phyloP scores from a whole-genome alignment of 768 basidiomycete genomes.

The Boletus reticuloceps region DNA sequence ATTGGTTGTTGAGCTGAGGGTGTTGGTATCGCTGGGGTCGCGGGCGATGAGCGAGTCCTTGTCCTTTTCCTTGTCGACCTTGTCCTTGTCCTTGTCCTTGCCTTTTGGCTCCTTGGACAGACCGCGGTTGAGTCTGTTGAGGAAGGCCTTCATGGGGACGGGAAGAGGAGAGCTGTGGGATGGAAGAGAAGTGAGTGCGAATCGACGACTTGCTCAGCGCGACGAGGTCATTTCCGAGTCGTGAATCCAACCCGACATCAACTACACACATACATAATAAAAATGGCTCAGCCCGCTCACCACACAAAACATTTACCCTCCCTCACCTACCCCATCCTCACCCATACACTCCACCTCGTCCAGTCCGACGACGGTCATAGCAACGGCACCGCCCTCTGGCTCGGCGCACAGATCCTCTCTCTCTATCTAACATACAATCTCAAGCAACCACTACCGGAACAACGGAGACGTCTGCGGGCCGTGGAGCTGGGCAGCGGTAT shows the following conservation, averaged over 20 bases:
- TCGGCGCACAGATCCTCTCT: conserved; percentile 74
- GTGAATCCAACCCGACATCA: conserved; percentile 4
- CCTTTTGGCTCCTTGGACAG: conserved; percentile 52
- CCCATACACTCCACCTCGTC: conserved; percentile 42
- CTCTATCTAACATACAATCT: conserved; percentile 50
- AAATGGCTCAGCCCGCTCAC: conserved; percentile 46
- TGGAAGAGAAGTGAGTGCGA: conserved; percentile 4
- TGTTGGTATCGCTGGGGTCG: conserved; percentile 34
- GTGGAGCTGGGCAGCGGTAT: conserved; percentile 84
- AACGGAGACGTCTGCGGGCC: conserved; percentile 36
- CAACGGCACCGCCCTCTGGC: conserved; percentile 85
- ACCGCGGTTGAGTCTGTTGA: conserved; percentile 69
- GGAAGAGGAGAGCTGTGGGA: not conserved
- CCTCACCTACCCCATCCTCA: conserved; percentile 45
- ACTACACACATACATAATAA: not conserved
- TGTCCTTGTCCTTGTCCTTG: conserved; percentile 55
- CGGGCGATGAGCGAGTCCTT: conserved; percentile 27
- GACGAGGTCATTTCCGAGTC: conserved; percentile 23
- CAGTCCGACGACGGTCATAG: conserved; percentile 61
- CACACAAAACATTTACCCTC: conserved; percentile 58
- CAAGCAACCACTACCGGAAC: conserved; percentile 10
- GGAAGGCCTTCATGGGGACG: conserved; percentile 75
- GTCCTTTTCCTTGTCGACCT: conserved; percentile 28
- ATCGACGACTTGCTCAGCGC: conserved; percentile 9
- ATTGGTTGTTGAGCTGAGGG: conserved; percentile 26